Conservation (phyloP, 331 rosid species). For the Malus hybrid region DNA sequence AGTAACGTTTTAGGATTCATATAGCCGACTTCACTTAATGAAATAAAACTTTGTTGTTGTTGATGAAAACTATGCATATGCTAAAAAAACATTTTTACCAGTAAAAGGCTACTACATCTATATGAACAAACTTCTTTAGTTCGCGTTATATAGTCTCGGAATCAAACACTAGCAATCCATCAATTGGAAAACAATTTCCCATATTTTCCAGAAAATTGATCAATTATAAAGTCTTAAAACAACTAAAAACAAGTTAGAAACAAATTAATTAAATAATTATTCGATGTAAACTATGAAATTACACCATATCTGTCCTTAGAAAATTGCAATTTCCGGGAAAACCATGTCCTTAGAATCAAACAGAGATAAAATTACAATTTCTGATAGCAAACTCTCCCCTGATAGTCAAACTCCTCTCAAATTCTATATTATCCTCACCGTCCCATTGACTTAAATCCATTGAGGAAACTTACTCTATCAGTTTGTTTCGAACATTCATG, state of each 20-base stretch:
- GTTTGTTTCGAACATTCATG: too few relatives aligned
- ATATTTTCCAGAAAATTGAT: background rate
- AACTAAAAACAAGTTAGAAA: background rate
- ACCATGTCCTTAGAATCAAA: background rate
- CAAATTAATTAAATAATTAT: background rate
- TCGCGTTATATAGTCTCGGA: background rate
- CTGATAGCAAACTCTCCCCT: too few relatives aligned
- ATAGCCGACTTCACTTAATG: too few relatives aligned
- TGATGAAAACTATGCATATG: background rate
- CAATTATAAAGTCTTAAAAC: background rate
- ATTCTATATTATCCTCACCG: too few relatives aligned
- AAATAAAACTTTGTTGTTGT: too few relatives aligned
- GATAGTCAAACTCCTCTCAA: too few relatives aligned
- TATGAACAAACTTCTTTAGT: background rate
- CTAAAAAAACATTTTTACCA: background rate
- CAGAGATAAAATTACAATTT: background rate
- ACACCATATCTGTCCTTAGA: background rate
- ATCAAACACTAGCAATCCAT: background rate
- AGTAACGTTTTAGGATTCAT: too few relatives aligned
- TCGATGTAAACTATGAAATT: background rate
- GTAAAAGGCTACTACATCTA: background rate
- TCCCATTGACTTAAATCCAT: too few relatives aligned
- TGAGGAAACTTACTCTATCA: too few relatives aligned
- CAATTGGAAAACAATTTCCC: background rate
- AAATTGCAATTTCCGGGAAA: background rate